Evolutionary conservation across 441 rosid genomes (phyloP).

Genomic region (Corymbia citriodora): DNA sequence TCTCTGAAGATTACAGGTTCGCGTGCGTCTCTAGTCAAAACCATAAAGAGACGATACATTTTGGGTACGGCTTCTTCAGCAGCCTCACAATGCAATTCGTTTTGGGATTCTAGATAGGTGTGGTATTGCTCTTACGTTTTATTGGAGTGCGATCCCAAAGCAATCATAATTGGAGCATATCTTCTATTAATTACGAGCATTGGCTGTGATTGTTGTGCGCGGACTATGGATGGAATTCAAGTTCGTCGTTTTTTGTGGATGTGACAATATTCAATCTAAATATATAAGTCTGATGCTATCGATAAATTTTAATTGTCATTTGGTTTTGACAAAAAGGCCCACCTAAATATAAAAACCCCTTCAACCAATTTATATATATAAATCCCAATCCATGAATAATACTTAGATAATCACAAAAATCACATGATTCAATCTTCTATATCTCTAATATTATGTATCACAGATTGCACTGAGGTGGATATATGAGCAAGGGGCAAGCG

Average conservation of each 20-base stretch:
- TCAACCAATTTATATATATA: too few relatives aligned
- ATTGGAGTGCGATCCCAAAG: neutral
- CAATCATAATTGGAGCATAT: neutral
- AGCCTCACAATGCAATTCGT: neutral
- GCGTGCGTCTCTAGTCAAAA: neutral
- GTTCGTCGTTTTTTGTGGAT: neutral
- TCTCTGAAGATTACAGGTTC: neutral
- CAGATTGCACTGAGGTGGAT: neutral
- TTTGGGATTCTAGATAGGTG: neutral
- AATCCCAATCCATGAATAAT: neutral
- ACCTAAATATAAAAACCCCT: neutral
- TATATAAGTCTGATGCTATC: neutral
- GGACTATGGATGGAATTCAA: neutral
- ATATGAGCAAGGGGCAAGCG: neutral
- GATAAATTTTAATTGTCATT: neutral
- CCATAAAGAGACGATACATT: neutral
- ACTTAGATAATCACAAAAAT: neutral
- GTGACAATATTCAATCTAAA: neutral
- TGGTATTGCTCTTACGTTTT: neutral
- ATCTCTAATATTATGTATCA: neutral
- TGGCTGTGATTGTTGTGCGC: neutral
- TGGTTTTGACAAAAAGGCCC: neutral
- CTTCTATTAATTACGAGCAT: neutral
- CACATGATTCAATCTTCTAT: neutral
- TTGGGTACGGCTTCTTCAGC: neutral